These are phyloP conservation scores for Cercophora sp. DNA, from an alignment of 495 filamentous ascomycete species.

Conservation along the genomic window DNA sequence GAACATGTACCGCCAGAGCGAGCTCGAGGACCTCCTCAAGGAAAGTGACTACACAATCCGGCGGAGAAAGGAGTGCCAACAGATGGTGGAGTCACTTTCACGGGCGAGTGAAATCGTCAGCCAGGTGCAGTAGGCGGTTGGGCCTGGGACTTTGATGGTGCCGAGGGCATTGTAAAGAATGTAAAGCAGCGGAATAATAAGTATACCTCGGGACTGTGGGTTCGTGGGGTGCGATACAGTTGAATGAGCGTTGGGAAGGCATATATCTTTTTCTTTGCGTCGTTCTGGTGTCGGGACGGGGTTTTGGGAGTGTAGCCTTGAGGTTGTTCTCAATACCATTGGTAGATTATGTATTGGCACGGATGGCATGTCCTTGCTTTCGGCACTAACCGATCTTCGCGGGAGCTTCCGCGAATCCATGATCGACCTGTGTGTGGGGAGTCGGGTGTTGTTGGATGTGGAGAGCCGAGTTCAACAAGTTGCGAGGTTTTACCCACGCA, in stretches of 20 bases:
- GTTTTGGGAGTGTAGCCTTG: neutral
- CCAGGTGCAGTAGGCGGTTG: conserved; percentile 71
- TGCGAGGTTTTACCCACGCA: too few species aligned
- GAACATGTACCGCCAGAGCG: conserved; percentile 88
- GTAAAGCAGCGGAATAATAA: neutral
- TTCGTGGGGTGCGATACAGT: neutral
- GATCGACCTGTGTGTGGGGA: too few species aligned
- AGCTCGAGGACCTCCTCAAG: conserved; percentile 91
- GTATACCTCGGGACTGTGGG: neutral
- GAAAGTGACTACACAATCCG: conserved; percentile 96
- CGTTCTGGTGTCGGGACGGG: neutral
- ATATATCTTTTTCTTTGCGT: neutral
- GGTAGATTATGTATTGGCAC: conserved; percentile 18
- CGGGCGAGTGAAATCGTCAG: conserved; percentile 94
- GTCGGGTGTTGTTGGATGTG: too few species aligned
- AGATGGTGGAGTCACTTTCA: conserved; percentile 92
- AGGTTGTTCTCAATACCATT: conserved; percentile 25
- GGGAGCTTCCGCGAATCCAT: too few species aligned
- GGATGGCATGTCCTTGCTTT: too few species aligned
- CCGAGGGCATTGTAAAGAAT: too few species aligned
- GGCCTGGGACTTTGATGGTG: too few species aligned
- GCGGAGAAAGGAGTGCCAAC: conserved; percentile 94
- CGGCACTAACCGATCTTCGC: too few species aligned
- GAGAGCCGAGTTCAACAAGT: too few species aligned
- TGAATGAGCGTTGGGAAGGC: neutral